Conservation (phyloP, 148 eudicot species). For the Agrostemma githago region DNA sequence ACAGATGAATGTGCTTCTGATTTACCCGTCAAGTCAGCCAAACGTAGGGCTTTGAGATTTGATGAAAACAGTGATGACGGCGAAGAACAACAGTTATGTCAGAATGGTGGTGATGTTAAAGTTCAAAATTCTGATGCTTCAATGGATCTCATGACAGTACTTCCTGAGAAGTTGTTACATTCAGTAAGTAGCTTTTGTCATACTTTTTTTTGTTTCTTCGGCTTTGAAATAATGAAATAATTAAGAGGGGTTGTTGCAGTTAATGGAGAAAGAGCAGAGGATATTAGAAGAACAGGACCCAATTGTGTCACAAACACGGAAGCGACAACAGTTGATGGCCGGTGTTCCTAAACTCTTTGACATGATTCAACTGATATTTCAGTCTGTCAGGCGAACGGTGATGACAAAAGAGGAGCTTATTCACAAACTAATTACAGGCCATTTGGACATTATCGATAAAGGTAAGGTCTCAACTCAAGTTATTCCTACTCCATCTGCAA, state of each 20-base stretch:
- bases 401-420: slow-evolving; percentile 74
- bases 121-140: slow-evolving; percentile 14
- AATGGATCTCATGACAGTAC: slow-evolving; percentile 4
- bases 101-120: slow-evolving; percentile 8
- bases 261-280: slow-evolving; percentile 12
- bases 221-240: background rate
- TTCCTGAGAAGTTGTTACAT: background rate
- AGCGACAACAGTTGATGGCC: slow-evolving; percentile 50
- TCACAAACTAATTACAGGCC: slow-evolving; percentile 44
- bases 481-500: background rate
- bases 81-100: slow-evolving; percentile 13
- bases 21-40: slow-evolving; percentile 41
- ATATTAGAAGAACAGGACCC: slow-evolving; percentile 11
- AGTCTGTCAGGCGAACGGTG: slow-evolving; percentile 58
- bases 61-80: slow-evolving; percentile 25
- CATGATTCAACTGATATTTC: slow-evolving; percentile 57
- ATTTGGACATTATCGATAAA: slow-evolving; percentile 54
- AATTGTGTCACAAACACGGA: slow-evolving; percentile 49
- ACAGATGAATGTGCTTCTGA: slow-evolving; percentile 37
- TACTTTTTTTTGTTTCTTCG: too few species aligned
- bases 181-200: slow-evolving; percentile 3
- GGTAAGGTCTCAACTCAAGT: slow-evolving; percentile 36
- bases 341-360: slow-evolving; percentile 68
- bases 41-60: slow-evolving; percentile 52
- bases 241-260: background rate